phyloP scores from a whole-genome alignment of 768 basidiomycete species.

The Leucocoprinus leucothites region DNA sequence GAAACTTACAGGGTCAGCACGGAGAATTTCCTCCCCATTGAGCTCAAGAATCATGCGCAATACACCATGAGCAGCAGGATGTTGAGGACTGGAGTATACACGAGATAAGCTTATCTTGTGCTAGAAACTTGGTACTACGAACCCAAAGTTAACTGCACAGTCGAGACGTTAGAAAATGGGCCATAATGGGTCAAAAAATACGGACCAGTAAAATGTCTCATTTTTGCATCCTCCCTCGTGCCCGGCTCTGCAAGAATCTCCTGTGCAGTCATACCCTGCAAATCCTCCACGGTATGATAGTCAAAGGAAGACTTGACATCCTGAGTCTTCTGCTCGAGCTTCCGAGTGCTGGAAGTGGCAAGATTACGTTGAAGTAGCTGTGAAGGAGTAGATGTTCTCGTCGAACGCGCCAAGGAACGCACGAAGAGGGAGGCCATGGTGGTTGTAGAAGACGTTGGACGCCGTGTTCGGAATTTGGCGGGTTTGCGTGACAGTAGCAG shows the following conservation, averaged over 20 bases:
- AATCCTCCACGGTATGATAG: conserved; percentile 77
- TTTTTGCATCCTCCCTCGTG: conserved; percentile 67
- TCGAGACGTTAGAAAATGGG: background rate
- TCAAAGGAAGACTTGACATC: conserved; percentile 46
- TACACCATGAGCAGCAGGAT: conserved; percentile 98
- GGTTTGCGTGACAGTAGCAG: conserved; percentile 23
- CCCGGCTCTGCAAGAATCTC: conserved; percentile 80
- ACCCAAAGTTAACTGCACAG: conserved; percentile 86
- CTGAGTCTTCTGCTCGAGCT: conserved; percentile 25
- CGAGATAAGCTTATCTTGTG: background rate
- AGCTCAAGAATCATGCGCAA: conserved; percentile 95
- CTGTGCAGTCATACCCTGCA: conserved; percentile 74
- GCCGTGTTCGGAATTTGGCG: conserved; percentile 33
- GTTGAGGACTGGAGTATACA: conserved; percentile 68
- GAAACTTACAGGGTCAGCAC: conserved; percentile 72
- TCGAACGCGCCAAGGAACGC: conserved; percentile 55
- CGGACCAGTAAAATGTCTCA: conserved; percentile 93
- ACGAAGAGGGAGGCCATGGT: conserved; percentile 66
- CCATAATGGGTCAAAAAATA: conserved; percentile 8
- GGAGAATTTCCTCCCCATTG: conserved; percentile 93
- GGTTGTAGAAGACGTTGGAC: conserved; percentile 21
- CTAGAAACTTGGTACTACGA: conserved; percentile 32
- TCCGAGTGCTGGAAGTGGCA: conserved; percentile 29
- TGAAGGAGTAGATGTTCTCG: conserved; percentile 28
- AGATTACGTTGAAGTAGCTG: conserved; percentile 32